Conservation (phyloP, 2,329 filamentous ascomycete genomes). For the Ophiostoma fasciatum region DNA sequence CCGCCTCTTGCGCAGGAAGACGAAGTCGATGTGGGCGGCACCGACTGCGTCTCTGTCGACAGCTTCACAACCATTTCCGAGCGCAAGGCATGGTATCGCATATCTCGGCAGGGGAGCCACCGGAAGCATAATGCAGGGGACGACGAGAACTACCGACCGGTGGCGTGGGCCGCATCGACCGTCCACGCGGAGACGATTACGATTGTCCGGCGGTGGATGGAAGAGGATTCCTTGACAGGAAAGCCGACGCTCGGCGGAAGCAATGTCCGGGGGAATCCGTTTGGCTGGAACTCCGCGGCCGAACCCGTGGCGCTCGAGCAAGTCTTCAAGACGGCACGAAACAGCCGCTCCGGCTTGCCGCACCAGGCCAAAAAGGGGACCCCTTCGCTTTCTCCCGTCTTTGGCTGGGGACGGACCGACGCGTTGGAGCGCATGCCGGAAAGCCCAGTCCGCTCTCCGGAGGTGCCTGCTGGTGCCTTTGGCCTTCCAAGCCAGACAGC, state of each 20-base stretch:
- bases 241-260: conserved; percentile 27
- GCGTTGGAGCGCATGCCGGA: too few relatives aligned
- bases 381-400: too few relatives aligned
- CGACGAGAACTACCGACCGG: conserved; percentile 43
- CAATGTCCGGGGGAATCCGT: conserved; percentile 35
- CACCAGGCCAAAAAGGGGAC: neutral
- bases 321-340: too few relatives aligned
- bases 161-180: conserved; percentile 41
- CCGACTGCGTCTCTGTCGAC: too few relatives aligned
- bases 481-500: too few relatives aligned
- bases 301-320: conserved; percentile 34
- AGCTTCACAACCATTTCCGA: conserved; percentile 39
- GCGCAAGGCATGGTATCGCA: conserved; percentile 49
- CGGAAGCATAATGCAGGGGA: conserved; percentile 37
- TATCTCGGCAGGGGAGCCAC: conserved; percentile 45
- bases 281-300: conserved; percentile 45
- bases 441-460: too few relatives aligned
- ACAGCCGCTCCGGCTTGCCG: too few relatives aligned
- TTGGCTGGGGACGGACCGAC: too few relatives aligned
- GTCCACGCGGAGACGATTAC: conserved; percentile 38
- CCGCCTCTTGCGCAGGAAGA: too few relatives aligned
- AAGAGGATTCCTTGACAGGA: conserved; percentile 44
- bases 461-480: too few relatives aligned
- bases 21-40: too few relatives aligned
- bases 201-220: conserved; percentile 51